These are phyloP conservation scores for Boechera stricta DNA, from an alignment of 345 rosid genomes.

Conservation along the genomic window DNA sequence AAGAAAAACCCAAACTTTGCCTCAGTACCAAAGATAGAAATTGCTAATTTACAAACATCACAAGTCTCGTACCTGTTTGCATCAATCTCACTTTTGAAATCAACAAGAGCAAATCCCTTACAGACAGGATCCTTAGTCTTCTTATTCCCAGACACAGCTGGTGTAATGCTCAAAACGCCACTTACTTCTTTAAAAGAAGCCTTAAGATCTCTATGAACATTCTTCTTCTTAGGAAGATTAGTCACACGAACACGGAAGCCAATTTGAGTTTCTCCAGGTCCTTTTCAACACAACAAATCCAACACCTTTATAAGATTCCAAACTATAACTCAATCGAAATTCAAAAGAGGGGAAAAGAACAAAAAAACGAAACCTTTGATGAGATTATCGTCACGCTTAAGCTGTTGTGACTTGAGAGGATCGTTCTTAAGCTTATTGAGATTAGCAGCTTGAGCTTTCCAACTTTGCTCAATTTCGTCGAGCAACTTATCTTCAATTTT, in stretches of 20 bases:
- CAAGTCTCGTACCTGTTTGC: slow-evolving; percentile 62
- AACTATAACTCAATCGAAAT: background rate
- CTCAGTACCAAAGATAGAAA: background rate
- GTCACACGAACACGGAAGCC: slow-evolving; percentile 63
- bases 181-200: slow-evolving; percentile 65
- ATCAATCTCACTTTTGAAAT: slow-evolving; percentile 68
- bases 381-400: slow-evolving; percentile 41
- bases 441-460: slow-evolving; percentile 72
- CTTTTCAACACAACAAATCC: slow-evolving; percentile 44
- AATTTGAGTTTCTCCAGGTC: slow-evolving; percentile 48
- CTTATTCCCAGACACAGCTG: slow-evolving; percentile 81
- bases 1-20: slow-evolving; percentile 28
- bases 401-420: slow-evolving; percentile 43
- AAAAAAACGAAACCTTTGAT: slow-evolving; percentile 30
- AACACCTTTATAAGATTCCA: slow-evolving; percentile 29
- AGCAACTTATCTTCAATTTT: slow-evolving; percentile 77
- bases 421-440: slow-evolving; percentile 64
- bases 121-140: slow-evolving; percentile 91
- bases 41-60: slow-evolving; percentile 23
- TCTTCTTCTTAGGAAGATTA: slow-evolving; percentile 94
- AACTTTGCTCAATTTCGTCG: slow-evolving; percentile 71
- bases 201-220: slow-evolving; percentile 78
- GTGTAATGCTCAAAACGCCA: slow-evolving; percentile 65
- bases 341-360: background rate
- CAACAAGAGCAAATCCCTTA: slow-evolving; percentile 77